Evolutionary conservation across 768 basidiomycete species (phyloP).

Genomic region (Phylloporus arenicola): DNA sequence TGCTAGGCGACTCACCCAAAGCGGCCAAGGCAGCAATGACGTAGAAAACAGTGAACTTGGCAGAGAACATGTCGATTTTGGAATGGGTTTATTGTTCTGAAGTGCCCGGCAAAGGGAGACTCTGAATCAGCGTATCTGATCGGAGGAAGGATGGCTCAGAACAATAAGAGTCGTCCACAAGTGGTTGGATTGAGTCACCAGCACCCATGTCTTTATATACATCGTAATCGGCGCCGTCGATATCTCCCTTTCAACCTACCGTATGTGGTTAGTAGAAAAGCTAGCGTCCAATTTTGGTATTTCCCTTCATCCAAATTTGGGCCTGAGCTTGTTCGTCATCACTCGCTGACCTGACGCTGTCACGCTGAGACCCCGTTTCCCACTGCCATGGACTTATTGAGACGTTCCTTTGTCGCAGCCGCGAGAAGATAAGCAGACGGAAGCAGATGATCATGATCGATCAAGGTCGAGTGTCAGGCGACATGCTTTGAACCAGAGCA

Average conservation of each 20-base stretch:
- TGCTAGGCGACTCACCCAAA: constrained; percentile 15
- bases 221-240: background rate
- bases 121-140: background rate
- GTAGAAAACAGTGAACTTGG: constrained; percentile 26
- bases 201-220: constrained; percentile 22
- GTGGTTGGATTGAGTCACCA: constrained; percentile 15
- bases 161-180: constrained; percentile 29
- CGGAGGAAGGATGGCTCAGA: constrained; percentile 11
- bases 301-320: constrained; percentile 27
- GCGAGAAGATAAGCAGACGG: background rate
- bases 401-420: constrained; percentile 20
- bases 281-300: constrained; percentile 18
- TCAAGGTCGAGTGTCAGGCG: background rate
- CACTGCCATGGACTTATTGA: constrained; percentile 6
- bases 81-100: constrained; percentile 27
- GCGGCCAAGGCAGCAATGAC: constrained; percentile 25
- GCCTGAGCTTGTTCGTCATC: constrained; percentile 20
- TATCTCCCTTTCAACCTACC: constrained; percentile 25
- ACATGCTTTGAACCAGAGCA: background rate
- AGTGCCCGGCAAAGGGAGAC: background rate
- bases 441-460: too few species aligned
- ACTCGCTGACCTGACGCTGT: background rate
- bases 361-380: background rate
- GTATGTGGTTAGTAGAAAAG: constrained; percentile 16
- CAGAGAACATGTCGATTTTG: constrained; percentile 24